Conservation (phyloP, 805 yeast genomes). For the Nakazawaea wickerhamii region DNA sequence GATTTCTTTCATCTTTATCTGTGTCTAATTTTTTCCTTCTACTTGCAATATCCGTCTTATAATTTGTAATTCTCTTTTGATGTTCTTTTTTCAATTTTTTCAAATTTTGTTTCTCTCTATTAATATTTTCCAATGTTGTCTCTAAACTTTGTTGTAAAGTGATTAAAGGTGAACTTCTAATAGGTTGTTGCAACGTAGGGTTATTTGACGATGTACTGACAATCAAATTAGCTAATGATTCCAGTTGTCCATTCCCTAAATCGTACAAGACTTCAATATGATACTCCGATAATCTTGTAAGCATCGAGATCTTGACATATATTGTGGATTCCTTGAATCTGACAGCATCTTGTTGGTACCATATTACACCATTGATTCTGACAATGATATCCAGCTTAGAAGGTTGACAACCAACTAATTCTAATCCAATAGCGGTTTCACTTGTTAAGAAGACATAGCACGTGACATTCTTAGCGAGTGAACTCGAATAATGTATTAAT, state of each 20-base stretch:
- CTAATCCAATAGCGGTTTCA: constrained; percentile 47
- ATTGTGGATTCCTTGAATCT: constrained; percentile 11
- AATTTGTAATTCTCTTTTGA: constrained; percentile 43
- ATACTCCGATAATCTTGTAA: constrained; percentile 60
- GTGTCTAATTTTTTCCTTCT: constrained; percentile 37
- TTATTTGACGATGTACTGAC: constrained; percentile 22
- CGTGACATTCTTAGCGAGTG: constrained; percentile 14
- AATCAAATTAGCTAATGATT: constrained; percentile 5
- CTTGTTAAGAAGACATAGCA: constrained; percentile 46
- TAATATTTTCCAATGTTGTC: constrained; percentile 55
- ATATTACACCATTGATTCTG: constrained; percentile 59
- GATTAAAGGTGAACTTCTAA: constrained; percentile 46
- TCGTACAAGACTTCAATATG: constrained; percentile 44
- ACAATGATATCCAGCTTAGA: constrained; percentile 36
- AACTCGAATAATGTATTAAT: constrained; percentile 11
- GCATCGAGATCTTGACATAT: constrained; percentile 9
- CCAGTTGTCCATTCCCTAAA: constrained; percentile 22
- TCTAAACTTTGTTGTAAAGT: constrained; percentile 62
- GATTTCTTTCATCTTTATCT: constrained; percentile 44
- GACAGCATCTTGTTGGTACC: constrained; percentile 56
- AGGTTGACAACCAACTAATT: constrained; percentile 34
- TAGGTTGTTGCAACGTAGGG: constrained; percentile 27
- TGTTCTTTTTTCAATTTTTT: constrained; percentile 56
- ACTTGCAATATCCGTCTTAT: constrained; percentile 53
- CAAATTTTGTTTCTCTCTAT: constrained; percentile 50